Evolutionary conservation across 1,139 yeast species (phyloP).

Genomic region (Groenewaldozyma auringiensis): DNA sequence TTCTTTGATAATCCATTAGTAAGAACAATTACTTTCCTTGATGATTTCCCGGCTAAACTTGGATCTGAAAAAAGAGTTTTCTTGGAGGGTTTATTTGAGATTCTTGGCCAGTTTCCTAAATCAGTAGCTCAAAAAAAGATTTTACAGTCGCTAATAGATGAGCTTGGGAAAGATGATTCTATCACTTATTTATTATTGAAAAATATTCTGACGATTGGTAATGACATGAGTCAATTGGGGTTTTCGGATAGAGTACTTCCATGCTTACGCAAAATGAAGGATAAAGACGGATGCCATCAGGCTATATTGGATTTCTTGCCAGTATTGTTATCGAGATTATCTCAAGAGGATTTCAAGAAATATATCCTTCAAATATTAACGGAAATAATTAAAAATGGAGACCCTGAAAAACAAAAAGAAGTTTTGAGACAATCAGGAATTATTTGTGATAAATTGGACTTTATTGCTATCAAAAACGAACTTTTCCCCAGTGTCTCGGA

Average conservation of each 20-base stretch:
- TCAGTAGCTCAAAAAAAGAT: slow-evolving; percentile 64
- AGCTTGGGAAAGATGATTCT: slow-evolving; percentile 37
- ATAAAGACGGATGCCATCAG: slow-evolving; percentile 43
- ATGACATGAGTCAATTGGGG: slow-evolving; percentile 61
- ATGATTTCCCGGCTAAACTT: slow-evolving; percentile 73
- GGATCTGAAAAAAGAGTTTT: slow-evolving; percentile 62
- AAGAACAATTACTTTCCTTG: slow-evolving; percentile 74
- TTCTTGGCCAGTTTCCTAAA: slow-evolving; percentile 64
- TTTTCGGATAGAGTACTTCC: slow-evolving; percentile 68
- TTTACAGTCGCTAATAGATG: slow-evolving; percentile 57
- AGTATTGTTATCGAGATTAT: slow-evolving; percentile 46
- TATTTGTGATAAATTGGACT: slow-evolving; percentile 49
- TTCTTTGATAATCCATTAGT: slow-evolving; percentile 76
- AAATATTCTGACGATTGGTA: slow-evolving; percentile 54
- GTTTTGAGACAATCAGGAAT: slow-evolving; percentile 42
- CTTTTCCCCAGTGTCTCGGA: slow-evolving; percentile 65
- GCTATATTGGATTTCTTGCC: slow-evolving; percentile 51
- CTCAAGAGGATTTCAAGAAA: slow-evolving; percentile 35
- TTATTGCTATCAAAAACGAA: slow-evolving; percentile 64
- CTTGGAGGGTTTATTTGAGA: slow-evolving; percentile 52
- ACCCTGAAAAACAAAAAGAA: slow-evolving; percentile 47
- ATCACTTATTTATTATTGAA: slow-evolving; percentile 50
- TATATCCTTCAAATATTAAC: slow-evolving; percentile 32
- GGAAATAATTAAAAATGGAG: slow-evolving; percentile 27
- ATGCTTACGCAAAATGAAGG: slow-evolving; percentile 37